Base-by-base conservation (phyloP, 129 eudicot species). In the Centella asiatica region DNA sequence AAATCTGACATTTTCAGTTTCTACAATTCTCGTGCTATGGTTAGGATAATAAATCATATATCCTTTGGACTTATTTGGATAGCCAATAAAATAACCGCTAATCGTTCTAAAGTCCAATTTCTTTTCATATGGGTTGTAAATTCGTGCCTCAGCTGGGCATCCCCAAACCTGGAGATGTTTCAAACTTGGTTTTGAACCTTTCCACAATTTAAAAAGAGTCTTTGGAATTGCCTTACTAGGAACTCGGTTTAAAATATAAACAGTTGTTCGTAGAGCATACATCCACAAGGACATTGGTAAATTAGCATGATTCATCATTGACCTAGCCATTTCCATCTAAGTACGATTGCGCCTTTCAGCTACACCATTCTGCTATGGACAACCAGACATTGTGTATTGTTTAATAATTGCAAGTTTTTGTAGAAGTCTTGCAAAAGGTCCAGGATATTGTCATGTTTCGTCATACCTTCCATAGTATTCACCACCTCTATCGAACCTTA, bases 101-200 rank as follows among this genome's bases (percentile, higher is more conserved):
- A 66, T 65, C 14, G 39, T 34, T 8, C 39, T 34, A n/a, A 34
- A 8, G 39, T 34, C 39, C 39, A 34, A 8, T 34, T 66, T n/a
- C n/a, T n/a, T n/a, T n/a, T n/a, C n/a, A n/a, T n/a, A n/a, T n/a
- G n/a, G n/a, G n/a, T n/a, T n/a, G 15, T 66, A 66, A 33, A 66
- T 39, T 31, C 71, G 20, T 25, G 24, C 32, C 24, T 52, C 31
- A 23, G 58, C 23, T 32, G 58, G 32, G 28, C 58, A 52, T 52
- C 58, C 58, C 58, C 58, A 52, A 52, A 52, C 32, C 23, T 17
- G 28, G 9, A 52, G 9, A 52, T 52, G 32, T 52, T 25, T 31
- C 58, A 52, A 52, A 52, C 58, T 52, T 7, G 58, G 58, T 52
- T 52, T 52, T 32, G 31, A 52, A 25, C 58, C 58, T 52, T 52